These are phyloP conservation scores for Scopulariopsis brevicaulis DNA, from an alignment of 2,329 filamentous ascomycete genomes.

Conservation along the genomic window DNA sequence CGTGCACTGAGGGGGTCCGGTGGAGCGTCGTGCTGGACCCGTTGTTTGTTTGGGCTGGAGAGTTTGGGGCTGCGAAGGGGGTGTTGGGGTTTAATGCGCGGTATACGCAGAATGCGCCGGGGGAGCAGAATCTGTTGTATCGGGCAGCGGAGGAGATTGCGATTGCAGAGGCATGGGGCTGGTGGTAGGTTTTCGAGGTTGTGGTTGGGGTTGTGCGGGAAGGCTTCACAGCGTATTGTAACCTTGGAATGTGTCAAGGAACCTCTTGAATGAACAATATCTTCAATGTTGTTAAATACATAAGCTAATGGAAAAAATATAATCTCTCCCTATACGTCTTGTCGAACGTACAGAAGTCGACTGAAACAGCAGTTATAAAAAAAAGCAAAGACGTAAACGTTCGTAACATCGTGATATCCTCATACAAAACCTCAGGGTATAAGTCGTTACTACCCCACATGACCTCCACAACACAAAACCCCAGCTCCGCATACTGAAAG, in stretches of 20 bases:
- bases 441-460: not conserved
- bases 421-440: not conserved
- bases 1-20: constrained; percentile 43
- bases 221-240: not conserved
- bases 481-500: not conserved
- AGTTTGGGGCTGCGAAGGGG: constrained; percentile 37
- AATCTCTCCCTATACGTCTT: not conserved
- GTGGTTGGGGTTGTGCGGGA: not conserved
- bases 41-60: constrained; percentile 32
- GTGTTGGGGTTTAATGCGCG: constrained; percentile 45
- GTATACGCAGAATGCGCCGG: constrained; percentile 38
- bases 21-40: constrained; percentile 39
- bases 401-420: not conserved
- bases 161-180: constrained; percentile 1
- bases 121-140: constrained; percentile 27
- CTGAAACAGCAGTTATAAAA: not conserved
- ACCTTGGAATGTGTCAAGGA: too few species aligned
- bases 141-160: constrained; percentile 5
- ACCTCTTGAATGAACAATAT: too few species aligned
- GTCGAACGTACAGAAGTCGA: not conserved
- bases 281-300: not conserved
- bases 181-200: not conserved
- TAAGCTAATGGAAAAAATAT: not conserved
- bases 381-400: not conserved
- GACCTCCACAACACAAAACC: not conserved